Percentiles rank a stretch among this genome's conserved stretches.
These are phyloP conservation scores for Aspergillus quadrilineatus DNA, from an alignment of 2,329 filamentous ascomycete species.

Conservation along the genomic window DNA sequence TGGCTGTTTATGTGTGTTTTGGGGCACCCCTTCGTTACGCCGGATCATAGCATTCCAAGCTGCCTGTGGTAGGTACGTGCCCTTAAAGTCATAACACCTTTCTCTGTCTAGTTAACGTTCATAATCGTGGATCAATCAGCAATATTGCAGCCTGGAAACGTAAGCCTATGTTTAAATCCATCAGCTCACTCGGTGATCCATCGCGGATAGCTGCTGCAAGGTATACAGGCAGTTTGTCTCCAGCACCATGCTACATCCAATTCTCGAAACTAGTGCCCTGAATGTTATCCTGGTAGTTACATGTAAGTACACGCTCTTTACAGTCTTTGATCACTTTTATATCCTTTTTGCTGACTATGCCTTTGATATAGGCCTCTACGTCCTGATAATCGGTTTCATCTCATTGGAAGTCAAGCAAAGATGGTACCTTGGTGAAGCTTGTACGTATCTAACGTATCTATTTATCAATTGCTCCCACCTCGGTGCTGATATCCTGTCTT, in stretches of 20 bases:
- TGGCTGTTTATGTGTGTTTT: too few relatives aligned
- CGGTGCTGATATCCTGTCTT: not conserved
- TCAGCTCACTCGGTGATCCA: too few relatives aligned
- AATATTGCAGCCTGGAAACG: not conserved
- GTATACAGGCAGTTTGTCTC: not conserved
- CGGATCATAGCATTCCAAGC: not conserved
- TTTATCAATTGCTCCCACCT: not conserved
- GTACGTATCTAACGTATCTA: slow-evolving; percentile 22
- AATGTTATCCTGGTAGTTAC: slow-evolving; percentile 36
- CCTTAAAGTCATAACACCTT: not conserved
- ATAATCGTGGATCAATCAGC: not conserved
- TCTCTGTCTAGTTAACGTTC: not conserved
- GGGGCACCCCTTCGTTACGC: not conserved
- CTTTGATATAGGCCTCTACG: slow-evolving; percentile 29
- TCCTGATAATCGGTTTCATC: slow-evolving; percentile 34
- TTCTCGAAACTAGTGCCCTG: slow-evolving; percentile 35
- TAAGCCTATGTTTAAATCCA: too few relatives aligned
- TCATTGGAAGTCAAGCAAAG: slow-evolving; percentile 39
- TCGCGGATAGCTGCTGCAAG: too few relatives aligned
- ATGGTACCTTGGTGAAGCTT: slow-evolving; percentile 44
- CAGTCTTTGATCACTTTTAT: not conserved
- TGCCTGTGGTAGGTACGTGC: not conserved
- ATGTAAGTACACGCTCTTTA: slow-evolving; percentile 23
- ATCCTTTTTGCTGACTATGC: slow-evolving; percentile 9
- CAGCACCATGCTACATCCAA: slow-evolving; percentile 35